Base-by-base conservation (phyloP, 1,139 yeast species). In the Hemisphaericaspora xylanilytica region DNA sequence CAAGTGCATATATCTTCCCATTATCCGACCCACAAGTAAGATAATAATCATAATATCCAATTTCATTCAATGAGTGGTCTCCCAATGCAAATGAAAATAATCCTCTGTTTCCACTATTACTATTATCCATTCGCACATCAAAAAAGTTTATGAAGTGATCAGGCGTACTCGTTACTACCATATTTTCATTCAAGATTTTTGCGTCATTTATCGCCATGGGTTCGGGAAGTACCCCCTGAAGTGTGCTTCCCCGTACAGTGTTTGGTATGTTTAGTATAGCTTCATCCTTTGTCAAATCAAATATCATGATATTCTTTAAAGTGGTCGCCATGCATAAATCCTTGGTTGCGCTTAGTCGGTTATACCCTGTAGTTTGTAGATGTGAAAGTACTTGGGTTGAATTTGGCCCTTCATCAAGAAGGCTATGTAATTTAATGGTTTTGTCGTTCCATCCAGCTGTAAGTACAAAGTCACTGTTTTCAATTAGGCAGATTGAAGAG, bases 1-100 rank as follows among this genome's bases (percentile, higher is more conserved):
- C 70, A 17, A 63, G 46, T 1, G 52, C 42, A 43, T 56, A 56
- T 22, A 59, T 35, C 20, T 36, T 39, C 2, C 69, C 70, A 36
- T 60, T 55, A 15, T 64, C 56, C 22, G 45, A 36, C 12, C 25
- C 16, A 9, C 28, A 24, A 22, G 22, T n/a, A 13, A 35, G 20
- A 22, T 35, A 24, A 22, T 30, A 26, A n/a, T 28, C 33, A 29
- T 30, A 7, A 29, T 35, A 29, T 12, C 37, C 37, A 16, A 35
- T n/a, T 7, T 29, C 20, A 10, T 12, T 29, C 18, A 28, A 28
- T 5, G 7, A 7, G 2, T n/a, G 5, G 3, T 17, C 9, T n/a
- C 28, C 14, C 17, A n/a, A 26, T 15, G 15, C 4, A 12, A 12
- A 15, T 11, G 31, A 28, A 28, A 2, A 2, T 3, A 13, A 12